Conservation (phyloP, 2,329 filamentous ascomycete species). For the Microcyclospora tardicrescens region DNA sequence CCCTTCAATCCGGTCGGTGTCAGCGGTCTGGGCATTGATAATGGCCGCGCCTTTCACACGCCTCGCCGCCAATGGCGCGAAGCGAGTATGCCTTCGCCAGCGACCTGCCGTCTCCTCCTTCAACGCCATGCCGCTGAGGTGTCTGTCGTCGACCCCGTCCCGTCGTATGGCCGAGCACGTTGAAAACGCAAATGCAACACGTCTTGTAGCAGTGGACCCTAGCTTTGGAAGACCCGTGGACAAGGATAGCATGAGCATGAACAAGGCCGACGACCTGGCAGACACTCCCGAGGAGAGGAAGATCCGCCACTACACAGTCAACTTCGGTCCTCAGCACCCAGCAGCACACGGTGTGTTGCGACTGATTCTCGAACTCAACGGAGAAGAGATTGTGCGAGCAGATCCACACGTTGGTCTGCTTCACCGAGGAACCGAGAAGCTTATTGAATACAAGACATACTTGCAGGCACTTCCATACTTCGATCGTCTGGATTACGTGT, state of each 20-base stretch:
- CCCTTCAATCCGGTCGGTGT: constrained; percentile 3
- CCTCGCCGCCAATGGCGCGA: constrained; percentile 54
- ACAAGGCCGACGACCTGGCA: constrained; percentile 33
- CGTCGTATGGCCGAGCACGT: constrained; percentile 50
- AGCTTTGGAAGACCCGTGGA: constrained; percentile 44
- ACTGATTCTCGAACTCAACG: constrained; percentile 92
- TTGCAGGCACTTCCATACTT: constrained; percentile 97
- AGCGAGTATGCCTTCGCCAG: constrained; percentile 50
- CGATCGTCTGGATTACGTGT: constrained; percentile 95
- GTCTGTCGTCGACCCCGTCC: constrained; percentile 52
- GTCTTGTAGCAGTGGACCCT: constrained; percentile 52
- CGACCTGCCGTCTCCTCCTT: constrained; percentile 29
- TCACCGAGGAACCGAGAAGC: constrained; percentile 95
- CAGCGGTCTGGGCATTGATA: constrained; percentile 22
- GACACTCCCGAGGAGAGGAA: constrained; percentile 53
- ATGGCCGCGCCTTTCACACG: constrained; percentile 63
- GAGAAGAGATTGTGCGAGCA: constrained; percentile 91
- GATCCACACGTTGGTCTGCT: constrained; percentile 95
- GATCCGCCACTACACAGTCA: constrained; percentile 97
- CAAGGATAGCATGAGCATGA: constrained; percentile 31
- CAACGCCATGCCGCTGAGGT: constrained; percentile 32
- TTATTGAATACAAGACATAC: constrained; percentile 99
- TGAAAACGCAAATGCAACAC: constrained; percentile 35
- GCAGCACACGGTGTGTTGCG: constrained; percentile 96
- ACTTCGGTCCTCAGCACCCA: constrained; percentile 97